These are phyloP conservation scores for Alternaria panax DNA, from an alignment of 2,329 filamentous ascomycete species.

Conservation along the genomic window DNA sequence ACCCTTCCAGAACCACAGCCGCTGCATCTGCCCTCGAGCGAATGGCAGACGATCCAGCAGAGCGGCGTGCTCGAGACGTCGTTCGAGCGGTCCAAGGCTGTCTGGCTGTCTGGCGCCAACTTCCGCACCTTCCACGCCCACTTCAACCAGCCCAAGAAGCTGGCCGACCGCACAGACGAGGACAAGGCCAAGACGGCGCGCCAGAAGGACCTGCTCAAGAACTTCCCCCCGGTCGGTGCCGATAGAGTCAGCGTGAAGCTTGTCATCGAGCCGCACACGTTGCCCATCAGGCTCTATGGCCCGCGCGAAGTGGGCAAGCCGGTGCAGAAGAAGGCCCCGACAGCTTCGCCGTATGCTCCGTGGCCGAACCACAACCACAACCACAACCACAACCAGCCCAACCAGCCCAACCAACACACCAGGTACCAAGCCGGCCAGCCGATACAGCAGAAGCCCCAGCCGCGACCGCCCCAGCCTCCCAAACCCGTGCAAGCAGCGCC, in stretches of 20 bases:
- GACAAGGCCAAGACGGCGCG: constrained; percentile 63
- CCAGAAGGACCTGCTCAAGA: constrained; percentile 60
- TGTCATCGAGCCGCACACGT: constrained; percentile 79
- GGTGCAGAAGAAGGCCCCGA: constrained; percentile 39
- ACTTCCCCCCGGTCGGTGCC: constrained; percentile 47
- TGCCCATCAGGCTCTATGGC: constrained; percentile 65
- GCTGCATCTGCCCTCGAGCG: constrained; percentile 66
- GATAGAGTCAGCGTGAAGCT: constrained; percentile 53
- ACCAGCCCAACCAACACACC: constrained; percentile 34
- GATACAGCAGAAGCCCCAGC: constrained; percentile 29
- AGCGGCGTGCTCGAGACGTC: constrained; percentile 80
- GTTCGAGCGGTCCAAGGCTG: constrained; percentile 72
- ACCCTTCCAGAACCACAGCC: constrained; percentile 73
- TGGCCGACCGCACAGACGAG: constrained; percentile 71
- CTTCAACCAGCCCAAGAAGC: constrained; percentile 48
- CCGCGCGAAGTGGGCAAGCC: constrained; percentile 37
- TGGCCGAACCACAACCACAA: constrained; percentile 46
- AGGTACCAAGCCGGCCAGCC: constrained; percentile 34
- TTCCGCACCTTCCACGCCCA: constrained; percentile 50
- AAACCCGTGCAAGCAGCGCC: constrained; percentile 38
- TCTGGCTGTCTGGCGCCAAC: constrained; percentile 48
- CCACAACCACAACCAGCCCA: constrained; percentile 40
- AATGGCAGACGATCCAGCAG: constrained; percentile 77
- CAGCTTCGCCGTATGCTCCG: constrained; percentile 37
- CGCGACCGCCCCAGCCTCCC: constrained; percentile 33